phyloP scores from a whole-genome alignment of 176 grass and related monocot species.

The Areca catechu region DNA sequence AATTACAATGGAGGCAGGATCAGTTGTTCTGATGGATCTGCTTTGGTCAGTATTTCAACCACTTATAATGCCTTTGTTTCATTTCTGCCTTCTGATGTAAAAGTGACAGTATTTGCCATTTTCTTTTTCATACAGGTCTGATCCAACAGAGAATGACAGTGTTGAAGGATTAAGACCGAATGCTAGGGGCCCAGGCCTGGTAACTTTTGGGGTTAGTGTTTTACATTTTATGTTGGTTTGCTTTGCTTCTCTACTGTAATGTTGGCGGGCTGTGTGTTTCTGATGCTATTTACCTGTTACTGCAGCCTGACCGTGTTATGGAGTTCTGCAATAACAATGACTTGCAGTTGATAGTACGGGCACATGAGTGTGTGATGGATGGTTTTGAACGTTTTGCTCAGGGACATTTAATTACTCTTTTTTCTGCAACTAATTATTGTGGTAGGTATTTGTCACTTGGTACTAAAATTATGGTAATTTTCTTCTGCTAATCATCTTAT shows the following conservation, averaged over 20 bases:
- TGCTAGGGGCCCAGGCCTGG: slow-evolving; percentile 92
- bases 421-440: slow-evolving; percentile 97
- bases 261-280: neutral
- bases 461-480: neutral
- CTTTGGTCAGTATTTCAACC: slow-evolving; percentile 54
- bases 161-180: slow-evolving; percentile 95
- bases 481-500: neutral
- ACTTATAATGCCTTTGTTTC: neutral
- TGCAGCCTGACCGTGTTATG: slow-evolving; percentile 97
- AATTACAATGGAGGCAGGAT: slow-evolving; percentile 97
- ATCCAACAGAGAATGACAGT: slow-evolving; percentile 98
- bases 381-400: slow-evolving; percentile 98
- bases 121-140: slow-evolving; percentile 60
- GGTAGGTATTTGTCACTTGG: slow-evolving; percentile 31
- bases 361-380: slow-evolving; percentile 99
- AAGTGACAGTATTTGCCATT: slow-evolving; percentile 3
- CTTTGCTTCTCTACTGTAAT: too few species aligned
- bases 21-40: slow-evolving; percentile 98
- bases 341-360: slow-evolving; percentile 88
- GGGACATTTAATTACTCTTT: slow-evolving; percentile 97
- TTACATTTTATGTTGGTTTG: neutral
- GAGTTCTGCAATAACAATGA: slow-evolving; percentile 99
- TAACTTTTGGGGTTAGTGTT: slow-evolving; percentile 85
- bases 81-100: neutral
- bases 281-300: slow-evolving; percentile 5